Conservation (phyloP, 2,329 filamentous ascomycete species). For the Penicillium sp. region DNA sequence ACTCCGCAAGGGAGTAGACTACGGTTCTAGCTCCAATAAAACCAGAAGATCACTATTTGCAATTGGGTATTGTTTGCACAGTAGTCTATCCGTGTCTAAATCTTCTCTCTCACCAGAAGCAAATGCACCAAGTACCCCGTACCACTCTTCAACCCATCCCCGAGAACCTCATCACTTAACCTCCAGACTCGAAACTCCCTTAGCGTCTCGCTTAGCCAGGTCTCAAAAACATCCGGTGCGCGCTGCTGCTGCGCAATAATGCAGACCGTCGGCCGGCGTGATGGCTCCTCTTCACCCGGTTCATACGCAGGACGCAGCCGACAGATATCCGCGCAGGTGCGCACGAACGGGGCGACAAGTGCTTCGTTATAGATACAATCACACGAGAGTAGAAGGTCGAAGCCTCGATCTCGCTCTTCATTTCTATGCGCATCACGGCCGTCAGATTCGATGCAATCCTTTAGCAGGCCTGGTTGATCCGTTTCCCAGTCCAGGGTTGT, state of each 20-base stretch:
- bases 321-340: constrained; percentile 72
- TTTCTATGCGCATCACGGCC: background rate
- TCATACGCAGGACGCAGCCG: constrained; percentile 46
- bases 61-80: background rate
- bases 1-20: background rate
- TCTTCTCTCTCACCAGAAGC: constrained; percentile 53
- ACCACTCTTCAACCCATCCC: constrained; percentile 54
- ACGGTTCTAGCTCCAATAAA: background rate
- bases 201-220: constrained; percentile 68
- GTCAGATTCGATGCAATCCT: constrained; percentile 31
- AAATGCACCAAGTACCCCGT: constrained; percentile 80
- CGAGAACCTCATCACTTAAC: constrained; percentile 60
- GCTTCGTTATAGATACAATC: constrained; percentile 96
- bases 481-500: constrained; percentile 76
- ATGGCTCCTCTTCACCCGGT: constrained; percentile 10
- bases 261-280: constrained; percentile 56
- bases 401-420: constrained; percentile 40
- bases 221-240: constrained; percentile 75
- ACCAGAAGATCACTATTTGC: background rate
- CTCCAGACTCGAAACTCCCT: constrained; percentile 68
- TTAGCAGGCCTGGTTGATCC: constrained; percentile 38
- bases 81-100: background rate
- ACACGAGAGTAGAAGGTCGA: constrained; percentile 74
- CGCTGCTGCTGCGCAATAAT: constrained; percentile 86
- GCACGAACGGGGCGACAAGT: constrained; percentile 74